Evolutionary conservation across 2,329 filamentous ascomycete genomes (phyloP).

Genomic region (Corynespora cassiicola): DNA sequence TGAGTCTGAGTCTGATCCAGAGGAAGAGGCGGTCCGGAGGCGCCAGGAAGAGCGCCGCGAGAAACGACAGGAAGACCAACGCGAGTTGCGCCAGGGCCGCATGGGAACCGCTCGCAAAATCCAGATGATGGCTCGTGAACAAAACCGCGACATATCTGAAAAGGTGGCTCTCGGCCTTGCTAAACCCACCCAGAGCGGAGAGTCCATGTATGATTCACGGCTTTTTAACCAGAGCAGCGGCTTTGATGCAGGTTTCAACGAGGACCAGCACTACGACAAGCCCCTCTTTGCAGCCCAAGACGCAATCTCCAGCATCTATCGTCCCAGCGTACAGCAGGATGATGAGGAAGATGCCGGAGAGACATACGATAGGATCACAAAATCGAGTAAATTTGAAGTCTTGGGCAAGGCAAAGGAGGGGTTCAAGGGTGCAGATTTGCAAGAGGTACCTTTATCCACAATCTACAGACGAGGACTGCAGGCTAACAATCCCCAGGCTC

Average conservation of each 20-base stretch:
- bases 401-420: conserved; percentile 82
- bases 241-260: conserved; percentile 92
- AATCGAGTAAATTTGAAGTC: conserved; percentile 84
- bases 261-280: conserved; percentile 97
- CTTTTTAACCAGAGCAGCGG: conserved; percentile 94
- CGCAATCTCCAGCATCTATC: conserved; percentile 92
- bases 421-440: conserved; percentile 85
- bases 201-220: conserved; percentile 96
- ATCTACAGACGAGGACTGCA: not conserved
- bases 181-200: conserved; percentile 89
- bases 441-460: conserved; percentile 66
- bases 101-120: conserved; percentile 94
- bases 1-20: conserved; percentile 54
- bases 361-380: conserved; percentile 85
- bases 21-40: conserved; percentile 75
- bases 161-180: conserved; percentile 94
- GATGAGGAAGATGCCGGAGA: conserved; percentile 82
- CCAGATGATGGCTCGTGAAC: conserved; percentile 91
- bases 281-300: conserved; percentile 96
- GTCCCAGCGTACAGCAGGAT: conserved; percentile 73
- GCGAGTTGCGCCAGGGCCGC: conserved; percentile 87
- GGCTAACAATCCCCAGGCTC: conserved; percentile 60
- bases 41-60: conserved; percentile 81
- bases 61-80: conserved; percentile 79
- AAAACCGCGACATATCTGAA: conserved; percentile 95